Base-by-base conservation (phyloP, 2,329 filamentous ascomycete species). In the Emergomyces pasteurianus region DNA sequence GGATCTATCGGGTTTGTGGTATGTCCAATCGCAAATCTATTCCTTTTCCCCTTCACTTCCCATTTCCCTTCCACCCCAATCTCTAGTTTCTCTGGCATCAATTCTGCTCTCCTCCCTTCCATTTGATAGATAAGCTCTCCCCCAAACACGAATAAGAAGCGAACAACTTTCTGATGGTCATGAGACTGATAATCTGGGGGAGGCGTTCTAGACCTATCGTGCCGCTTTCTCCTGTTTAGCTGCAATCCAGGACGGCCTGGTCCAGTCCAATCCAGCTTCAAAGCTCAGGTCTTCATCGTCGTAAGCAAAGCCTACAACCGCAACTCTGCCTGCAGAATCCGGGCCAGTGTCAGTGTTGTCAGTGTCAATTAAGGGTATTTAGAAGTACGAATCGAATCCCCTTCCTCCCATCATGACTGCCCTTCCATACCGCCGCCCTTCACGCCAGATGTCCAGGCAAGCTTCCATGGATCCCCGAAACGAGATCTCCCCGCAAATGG, bases 401-500 rank as follows among this genome's bases (percentile, higher is more conserved):
- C 31, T 9, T 8, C 16, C 40, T 23, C 21, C 42, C 47, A 65
- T 60, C 52, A 73, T 75, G 72, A 55, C 69, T 59, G 69, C 73
- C 26, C 59, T 73, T 21, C 72, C 73, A 21, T 72, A 69, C 59
- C 70, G 67, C 61, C 71, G 65, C 50, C 65, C 71, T 38, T 72
- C 70, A 54, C 67, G 66, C 9, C 69, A 72, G 65, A 63, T 64
- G 56, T 74, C 73, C 50, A 68, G 72, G 38, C 73, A 76, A 64
- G 72, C 72, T 34, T 74, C 75, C 1, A 71, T 67, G 58, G 76
- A 78, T 68, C 77, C 79, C 57, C 79, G 81, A 65, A 82, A 85
- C 68, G 81, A 84, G 67, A 75, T 85, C 58, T 78, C 78, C 61
- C 76, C 81, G 47, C 79, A 82, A 63, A 73, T 80, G 65, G 80